Evolutionary conservation across 2,329 filamentous ascomycete genomes (phyloP).

Genomic region (Fusarium siculi): DNA sequence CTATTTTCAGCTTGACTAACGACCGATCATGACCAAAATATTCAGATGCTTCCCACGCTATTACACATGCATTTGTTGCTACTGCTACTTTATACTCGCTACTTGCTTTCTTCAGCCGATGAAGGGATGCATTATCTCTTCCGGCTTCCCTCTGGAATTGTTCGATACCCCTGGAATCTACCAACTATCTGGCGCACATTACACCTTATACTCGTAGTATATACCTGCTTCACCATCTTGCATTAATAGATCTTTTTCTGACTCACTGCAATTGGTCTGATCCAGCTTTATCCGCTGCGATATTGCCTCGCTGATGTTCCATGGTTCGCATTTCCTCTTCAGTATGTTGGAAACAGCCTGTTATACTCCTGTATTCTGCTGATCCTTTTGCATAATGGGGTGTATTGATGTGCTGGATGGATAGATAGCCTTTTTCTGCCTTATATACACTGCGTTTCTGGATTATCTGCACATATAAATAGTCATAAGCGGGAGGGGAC

Average conservation of each 20-base stretch:
- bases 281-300: conserved; percentile 4
- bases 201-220: conserved; percentile 2
- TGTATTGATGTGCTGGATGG: conserved; percentile 15
- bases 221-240: conserved; percentile 23
- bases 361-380: conserved; percentile 17
- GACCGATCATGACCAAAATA: conserved; percentile 42
- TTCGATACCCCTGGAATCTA: conserved; percentile 40
- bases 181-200: conserved; percentile 28
- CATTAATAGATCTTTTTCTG: conserved; percentile 15
- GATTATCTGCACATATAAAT: conserved; percentile 29
- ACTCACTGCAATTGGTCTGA: conserved; percentile 7
- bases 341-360: conserved; percentile 6
- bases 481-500: conserved; percentile 26
- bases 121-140: conserved; percentile 33
- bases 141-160: conserved; percentile 25
- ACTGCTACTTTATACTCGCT: conserved; percentile 11
- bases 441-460: conserved; percentile 19
- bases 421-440: conserved; percentile 7
- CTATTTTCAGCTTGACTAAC: conserved; percentile 38
- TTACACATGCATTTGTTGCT: conserved; percentile 31
- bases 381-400: conserved; percentile 30
- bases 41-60: conserved; percentile 36
- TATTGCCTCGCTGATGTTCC: conserved; percentile 8
- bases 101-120: conserved; percentile 35
- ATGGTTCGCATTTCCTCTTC: conserved; percentile 9